phyloP scores from a whole-genome alignment of 2,329 filamentous ascomycete genomes.

The Aschersonia sp. region DNA sequence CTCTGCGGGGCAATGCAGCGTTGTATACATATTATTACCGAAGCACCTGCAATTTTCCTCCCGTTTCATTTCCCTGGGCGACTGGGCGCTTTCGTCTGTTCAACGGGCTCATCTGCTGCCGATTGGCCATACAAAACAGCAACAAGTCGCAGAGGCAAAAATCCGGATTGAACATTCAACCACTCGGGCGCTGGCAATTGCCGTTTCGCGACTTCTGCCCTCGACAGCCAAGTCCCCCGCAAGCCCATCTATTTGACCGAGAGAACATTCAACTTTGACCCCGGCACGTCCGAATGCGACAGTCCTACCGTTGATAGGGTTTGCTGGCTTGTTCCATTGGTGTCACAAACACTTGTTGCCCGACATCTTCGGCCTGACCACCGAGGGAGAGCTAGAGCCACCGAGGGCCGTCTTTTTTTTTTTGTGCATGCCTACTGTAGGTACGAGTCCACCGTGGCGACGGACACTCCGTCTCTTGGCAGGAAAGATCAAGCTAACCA shows the following conservation, averaged over 20 bases:
- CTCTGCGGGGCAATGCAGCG: not conserved
- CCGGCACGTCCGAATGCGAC: not conserved
- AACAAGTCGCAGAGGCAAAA: too few relatives aligned
- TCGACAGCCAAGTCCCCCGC: not conserved
- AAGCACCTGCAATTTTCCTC: not conserved
- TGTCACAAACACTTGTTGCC: not conserved
- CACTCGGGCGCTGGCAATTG: not conserved
- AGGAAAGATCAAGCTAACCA: not conserved
- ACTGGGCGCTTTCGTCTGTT: too few relatives aligned
- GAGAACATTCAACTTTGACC: not conserved
- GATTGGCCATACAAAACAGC: too few relatives aligned
- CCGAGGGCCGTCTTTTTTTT: not conserved
- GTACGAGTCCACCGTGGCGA: not conserved
- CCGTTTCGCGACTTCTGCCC: not conserved
- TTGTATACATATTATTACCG: not conserved
- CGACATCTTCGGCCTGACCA: not conserved
- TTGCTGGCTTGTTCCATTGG: not conserved
- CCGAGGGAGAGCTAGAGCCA: not conserved
- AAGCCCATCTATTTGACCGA: not conserved
- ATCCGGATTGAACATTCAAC: too few relatives aligned
- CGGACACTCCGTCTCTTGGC: not conserved
- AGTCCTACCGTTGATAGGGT: not conserved
- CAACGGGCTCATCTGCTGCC: too few relatives aligned
- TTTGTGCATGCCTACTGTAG: not conserved
- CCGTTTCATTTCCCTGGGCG: too few relatives aligned